These are phyloP conservation scores for Trametes polyzona DNA, from an alignment of 1,284 basidiomycete genomes.

Conservation along the genomic window DNA sequence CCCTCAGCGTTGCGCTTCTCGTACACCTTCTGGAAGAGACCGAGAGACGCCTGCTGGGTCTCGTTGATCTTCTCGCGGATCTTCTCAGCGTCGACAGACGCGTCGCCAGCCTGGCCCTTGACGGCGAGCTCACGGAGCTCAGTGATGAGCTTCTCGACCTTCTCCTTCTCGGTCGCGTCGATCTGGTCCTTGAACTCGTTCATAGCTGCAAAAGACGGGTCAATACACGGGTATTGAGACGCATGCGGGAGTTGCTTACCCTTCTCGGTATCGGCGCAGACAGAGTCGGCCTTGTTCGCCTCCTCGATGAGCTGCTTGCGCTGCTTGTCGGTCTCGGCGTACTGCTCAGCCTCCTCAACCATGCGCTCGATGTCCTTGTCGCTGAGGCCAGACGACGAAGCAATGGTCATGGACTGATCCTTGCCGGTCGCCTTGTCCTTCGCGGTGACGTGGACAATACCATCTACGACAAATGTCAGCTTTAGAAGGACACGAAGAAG, in stretches of 20 bases:
- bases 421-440: slow-evolving; percentile 98
- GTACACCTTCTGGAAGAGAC: slow-evolving; percentile 98
- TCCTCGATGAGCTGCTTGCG: slow-evolving; percentile 93
- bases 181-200: slow-evolving; percentile 98
- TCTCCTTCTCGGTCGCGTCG: slow-evolving; percentile 90
- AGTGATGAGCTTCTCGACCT: slow-evolving; percentile 83
- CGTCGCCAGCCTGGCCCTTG: slow-evolving; percentile 91
- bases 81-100: slow-evolving; percentile 78
- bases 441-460: slow-evolving; percentile 96
- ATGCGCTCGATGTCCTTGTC: slow-evolving; percentile 98
- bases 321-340: slow-evolving; percentile 90
- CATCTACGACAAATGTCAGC: slow-evolving; percentile 51
- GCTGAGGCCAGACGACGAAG: slow-evolving; percentile 94
- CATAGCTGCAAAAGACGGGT: slow-evolving; percentile 63
- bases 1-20: slow-evolving; percentile 86
- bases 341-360: slow-evolving; percentile 94
- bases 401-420: slow-evolving; percentile 97
- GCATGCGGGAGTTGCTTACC: slow-evolving; percentile 47
- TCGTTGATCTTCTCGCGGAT: slow-evolving; percentile 95
- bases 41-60: slow-evolving; percentile 95
- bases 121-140: slow-evolving; percentile 91
- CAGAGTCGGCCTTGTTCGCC: slow-evolving; percentile 95
- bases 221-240: background rate
- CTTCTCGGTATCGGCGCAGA: slow-evolving; percentile 96
- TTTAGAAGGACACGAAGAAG: no score